Percentiles rank a stretch among this genome's conserved stretches.
Evolutionary conservation across 495 filamentous ascomycete genomes (phyloP).

Genomic region (Aspergillus saccharolyticus): DNA sequence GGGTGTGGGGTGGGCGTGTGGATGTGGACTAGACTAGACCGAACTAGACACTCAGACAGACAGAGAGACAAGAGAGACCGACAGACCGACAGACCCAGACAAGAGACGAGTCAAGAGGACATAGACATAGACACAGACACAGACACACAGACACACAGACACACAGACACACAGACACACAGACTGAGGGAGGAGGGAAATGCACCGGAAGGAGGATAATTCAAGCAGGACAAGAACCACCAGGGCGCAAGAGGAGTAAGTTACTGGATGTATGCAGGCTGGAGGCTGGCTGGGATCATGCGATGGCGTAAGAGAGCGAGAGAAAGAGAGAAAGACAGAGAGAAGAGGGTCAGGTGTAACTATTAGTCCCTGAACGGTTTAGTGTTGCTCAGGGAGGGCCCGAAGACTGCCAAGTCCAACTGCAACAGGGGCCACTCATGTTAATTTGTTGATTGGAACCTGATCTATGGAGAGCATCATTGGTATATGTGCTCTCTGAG

Average conservation of each 20-base stretch:
- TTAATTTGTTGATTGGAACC: no score
- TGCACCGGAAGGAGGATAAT: background rate
- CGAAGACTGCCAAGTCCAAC: background rate
- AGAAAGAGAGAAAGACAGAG: no score
- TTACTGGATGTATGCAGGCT: background rate
- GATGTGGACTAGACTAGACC: background rate
- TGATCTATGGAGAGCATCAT: no score
- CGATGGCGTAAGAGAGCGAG: constrained; percentile 12
- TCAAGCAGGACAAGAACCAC: background rate
- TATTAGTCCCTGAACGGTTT: background rate
- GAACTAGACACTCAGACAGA: background rate
- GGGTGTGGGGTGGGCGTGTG: background rate
- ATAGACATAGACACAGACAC: constrained; percentile 2
- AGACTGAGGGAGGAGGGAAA: constrained; percentile 1
- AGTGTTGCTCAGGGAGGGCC: background rate
- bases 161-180: no score
- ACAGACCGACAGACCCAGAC: background rate
- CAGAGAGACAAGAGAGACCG: background rate
- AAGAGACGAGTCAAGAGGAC: background rate
- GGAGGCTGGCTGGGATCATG: constrained; percentile 7
- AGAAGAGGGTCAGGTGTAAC: constrained; percentile 9
- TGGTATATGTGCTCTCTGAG: no score
- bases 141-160: no score
- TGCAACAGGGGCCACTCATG: no score
- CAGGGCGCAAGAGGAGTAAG: no score